Percentiles rank a stretch among this genome's conserved stretches.
phyloP scores from a whole-genome alignment of 441 rosid species.

The Bocquillonia castaneifolia region DNA sequence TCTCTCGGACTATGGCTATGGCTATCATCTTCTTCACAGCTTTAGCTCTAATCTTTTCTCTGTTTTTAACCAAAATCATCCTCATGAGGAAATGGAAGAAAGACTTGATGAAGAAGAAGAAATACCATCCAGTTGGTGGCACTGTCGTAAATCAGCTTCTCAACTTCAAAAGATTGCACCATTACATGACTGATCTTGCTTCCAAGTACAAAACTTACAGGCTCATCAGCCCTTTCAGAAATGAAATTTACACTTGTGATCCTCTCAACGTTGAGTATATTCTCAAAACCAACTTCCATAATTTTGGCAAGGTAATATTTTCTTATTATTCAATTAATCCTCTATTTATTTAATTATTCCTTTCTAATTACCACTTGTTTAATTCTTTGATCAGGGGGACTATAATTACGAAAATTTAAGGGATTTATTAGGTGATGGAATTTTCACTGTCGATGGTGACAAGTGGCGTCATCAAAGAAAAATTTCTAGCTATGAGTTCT shows the following conservation, averaged over 20 bases:
- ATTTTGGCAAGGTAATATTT: conserved; percentile 48
- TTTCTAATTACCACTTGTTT: background rate
- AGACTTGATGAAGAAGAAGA: conserved; percentile 5
- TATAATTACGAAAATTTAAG: conserved; percentile 34
- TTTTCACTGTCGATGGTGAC: conserved; percentile 45
- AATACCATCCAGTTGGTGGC: conserved; percentile 53
- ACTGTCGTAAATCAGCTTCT: conserved; percentile 50
- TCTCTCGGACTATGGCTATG: too few species aligned
- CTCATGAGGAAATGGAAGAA: conserved; percentile 8
- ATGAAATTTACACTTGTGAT: conserved; percentile 52
- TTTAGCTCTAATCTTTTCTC: conserved; percentile 20
- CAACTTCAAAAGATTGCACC: conserved; percentile 54
- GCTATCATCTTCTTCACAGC: conserved; percentile 19
- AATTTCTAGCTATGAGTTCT: conserved; percentile 45
- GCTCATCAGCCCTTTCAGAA: conserved; percentile 34
- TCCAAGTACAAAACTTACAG: conserved; percentile 40
- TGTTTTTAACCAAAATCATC: conserved; percentile 7
- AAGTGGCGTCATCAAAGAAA: conserved; percentile 54
- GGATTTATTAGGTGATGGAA: conserved; percentile 46
- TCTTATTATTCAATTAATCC: background rate
- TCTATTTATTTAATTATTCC: background rate
- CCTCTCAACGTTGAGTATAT: conserved; percentile 57
- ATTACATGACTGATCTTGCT: conserved; percentile 57
- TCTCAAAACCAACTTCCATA: conserved; percentile 56
- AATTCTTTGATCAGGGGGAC: conserved; percentile 29